Evolutionary conservation across 306 rosid species (phyloP), one percentile per base, ranked within the genome.

Genomic region (Cicer arietinum): DNA sequence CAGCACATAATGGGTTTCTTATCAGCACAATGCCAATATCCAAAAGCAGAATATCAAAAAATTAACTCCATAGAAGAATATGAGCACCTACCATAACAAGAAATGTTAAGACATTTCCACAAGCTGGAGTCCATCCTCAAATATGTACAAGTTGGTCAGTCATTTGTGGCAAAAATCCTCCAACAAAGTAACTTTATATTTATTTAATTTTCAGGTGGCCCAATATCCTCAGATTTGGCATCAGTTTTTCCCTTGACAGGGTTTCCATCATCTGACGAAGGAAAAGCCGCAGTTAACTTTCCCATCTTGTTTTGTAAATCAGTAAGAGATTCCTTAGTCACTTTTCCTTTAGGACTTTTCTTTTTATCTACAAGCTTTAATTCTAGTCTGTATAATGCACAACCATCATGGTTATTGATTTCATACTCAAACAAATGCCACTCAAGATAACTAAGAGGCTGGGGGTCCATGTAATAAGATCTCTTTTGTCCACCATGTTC

Each of bases 401-500:
- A 90, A 7, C 88, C 84, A 57, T 90, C 97, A 10, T 88, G 81
- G 80, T 86, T 87, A 76, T 82, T 85, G 79, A 91, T 84, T 87
- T 90, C 94, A 18, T 93, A 93, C 71, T 93, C 98, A 44, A 88
- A 93, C 68, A 93, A 91, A 86, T 93, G 98, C 98, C 98, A 93
- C 82, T 93, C 98, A 45, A 75, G 84, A 77, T 87, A 84, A 84
- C 84, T 77, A 51, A 79, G 79, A 17, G 98, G 98, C 71, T 93
- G 98, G 1, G 98, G 98, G 61, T 93, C 98, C 98, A 93, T 93
- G 76, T 93, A 93, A 85, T 93, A 93, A 64, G 98, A 93, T 81
- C 98, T 89, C 88, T 93, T 93, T 57, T 87, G 88, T 56, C 98
- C 98, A 35, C 94, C 92, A 77, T 78, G 84, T 82, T 91, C 98